phyloP scores from a whole-genome alignment of 73 alveolate species.

The Symbiodinium natans region DNA sequence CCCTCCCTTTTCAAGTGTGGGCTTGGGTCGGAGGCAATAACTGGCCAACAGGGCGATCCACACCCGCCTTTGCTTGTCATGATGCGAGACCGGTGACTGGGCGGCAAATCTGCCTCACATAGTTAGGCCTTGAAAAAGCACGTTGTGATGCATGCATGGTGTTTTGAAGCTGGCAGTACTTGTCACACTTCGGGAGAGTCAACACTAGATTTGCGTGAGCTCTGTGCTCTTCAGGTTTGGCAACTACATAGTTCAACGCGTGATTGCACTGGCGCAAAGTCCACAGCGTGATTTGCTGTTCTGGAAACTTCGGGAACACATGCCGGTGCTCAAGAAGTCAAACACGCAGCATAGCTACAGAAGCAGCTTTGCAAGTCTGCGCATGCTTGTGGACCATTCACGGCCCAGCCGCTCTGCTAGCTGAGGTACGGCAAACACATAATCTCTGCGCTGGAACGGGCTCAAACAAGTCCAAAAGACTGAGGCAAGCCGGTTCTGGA shows the following conservation, averaged over 20 bases:
- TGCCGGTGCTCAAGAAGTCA: constrained; percentile 91
- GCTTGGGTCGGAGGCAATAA: constrained; percentile 17
- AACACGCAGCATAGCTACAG: constrained; percentile 47
- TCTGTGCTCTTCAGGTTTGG: constrained; percentile 25
- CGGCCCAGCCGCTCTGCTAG: background rate
- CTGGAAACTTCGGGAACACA: constrained; percentile 65
- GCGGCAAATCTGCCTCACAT: background rate
- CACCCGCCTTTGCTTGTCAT: constrained; percentile 89
- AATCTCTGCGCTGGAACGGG: constrained; percentile 90
- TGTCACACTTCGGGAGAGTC: no score
- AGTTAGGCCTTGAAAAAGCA: background rate
- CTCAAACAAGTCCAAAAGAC: constrained; percentile 73
- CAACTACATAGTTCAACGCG: constrained; percentile 93
- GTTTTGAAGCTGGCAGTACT: background rate
- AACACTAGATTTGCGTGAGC: no score
- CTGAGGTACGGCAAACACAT: constrained; percentile 93
- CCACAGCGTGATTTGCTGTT: constrained; percentile 87
- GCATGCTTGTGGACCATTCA: background rate
- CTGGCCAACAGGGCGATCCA: constrained; percentile 59
- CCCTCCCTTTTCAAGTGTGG: no score
- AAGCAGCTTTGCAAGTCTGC: background rate
- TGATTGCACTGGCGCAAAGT: constrained; percentile 64
- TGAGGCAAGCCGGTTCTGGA: constrained; percentile 28
- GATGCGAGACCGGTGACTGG: constrained; percentile 78
- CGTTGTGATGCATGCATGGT: background rate